Conservation (phyloP, 768 basidiomycete species). For the Serendipita vermifera region DNA sequence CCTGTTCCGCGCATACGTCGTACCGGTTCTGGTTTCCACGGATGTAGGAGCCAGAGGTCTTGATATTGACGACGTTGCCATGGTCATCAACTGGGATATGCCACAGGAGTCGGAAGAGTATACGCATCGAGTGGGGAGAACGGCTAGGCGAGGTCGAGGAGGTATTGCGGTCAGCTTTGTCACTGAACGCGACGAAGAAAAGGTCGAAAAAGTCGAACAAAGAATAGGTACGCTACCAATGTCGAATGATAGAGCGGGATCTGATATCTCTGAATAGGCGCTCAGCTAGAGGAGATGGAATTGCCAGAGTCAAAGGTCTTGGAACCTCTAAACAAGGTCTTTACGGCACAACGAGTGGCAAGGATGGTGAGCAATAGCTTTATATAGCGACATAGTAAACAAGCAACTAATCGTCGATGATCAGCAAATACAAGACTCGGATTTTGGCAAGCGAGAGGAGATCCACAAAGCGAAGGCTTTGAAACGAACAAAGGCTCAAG, state of each 20-base stretch:
- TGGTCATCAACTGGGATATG: conserved; percentile 96
- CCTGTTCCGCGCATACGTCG: conserved; percentile 69
- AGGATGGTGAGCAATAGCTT: conserved; percentile 81
- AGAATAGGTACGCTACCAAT: conserved; percentile 60
- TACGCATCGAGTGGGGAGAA: conserved; percentile 88
- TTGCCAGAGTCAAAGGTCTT: conserved; percentile 72
- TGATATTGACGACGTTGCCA: conserved; percentile 90
- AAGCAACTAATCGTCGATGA: neutral
- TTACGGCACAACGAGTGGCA: conserved; percentile 82
- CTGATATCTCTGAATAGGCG: conserved; percentile 33
- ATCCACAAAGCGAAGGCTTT: conserved; percentile 54
- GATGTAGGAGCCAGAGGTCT: conserved; percentile 92
- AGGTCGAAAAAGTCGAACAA: conserved; percentile 68
- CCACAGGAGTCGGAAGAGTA: conserved; percentile 87
- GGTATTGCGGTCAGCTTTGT: conserved; percentile 91
- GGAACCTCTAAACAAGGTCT: conserved; percentile 76
- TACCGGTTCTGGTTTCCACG: conserved; percentile 86
- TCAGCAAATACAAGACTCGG: conserved; percentile 73
- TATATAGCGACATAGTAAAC: neutral
- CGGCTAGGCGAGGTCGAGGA: conserved; percentile 77
- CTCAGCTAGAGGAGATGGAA: conserved; percentile 56
- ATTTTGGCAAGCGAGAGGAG: conserved; percentile 81
- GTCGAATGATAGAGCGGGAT: neutral
- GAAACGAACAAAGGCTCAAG: conserved; percentile 10
- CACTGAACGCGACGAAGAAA: conserved; percentile 82